phyloP scores from a whole-genome alignment of 345 rosid genomes.

The Excoecaria cochinchinensis region DNA sequence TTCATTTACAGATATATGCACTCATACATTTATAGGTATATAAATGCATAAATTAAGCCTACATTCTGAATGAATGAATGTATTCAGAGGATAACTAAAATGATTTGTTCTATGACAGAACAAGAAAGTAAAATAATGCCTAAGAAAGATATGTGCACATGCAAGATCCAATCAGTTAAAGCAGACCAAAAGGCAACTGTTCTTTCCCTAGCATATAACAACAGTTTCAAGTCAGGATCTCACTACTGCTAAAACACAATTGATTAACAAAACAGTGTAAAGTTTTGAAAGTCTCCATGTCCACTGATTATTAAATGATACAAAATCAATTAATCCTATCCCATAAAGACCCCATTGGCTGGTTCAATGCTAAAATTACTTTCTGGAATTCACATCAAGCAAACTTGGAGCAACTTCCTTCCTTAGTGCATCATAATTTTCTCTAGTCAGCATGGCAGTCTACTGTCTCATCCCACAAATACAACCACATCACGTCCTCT shows the following conservation, averaged over 20 bases:
- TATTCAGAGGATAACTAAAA: not conserved
- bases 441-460: not conserved
- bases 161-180: not conserved
- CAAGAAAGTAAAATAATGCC: not conserved
- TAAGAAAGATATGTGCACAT: not conserved
- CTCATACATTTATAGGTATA: not conserved
- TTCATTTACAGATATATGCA: not conserved
- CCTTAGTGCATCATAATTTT: not conserved
- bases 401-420: not conserved
- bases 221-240: not conserved
- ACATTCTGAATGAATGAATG: not conserved
- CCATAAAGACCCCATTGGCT: not conserved
- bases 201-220: not conserved
- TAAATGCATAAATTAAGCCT: not conserved
- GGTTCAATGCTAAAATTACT: not conserved
- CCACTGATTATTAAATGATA: not conserved
- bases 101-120: not conserved
- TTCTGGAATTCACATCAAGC: not conserved
- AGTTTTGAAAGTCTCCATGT: not conserved
- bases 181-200: not conserved
- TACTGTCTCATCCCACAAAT: slow-evolving; percentile 8
- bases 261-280: not conserved
- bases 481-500: not conserved
- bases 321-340: not conserved
- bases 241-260: not conserved